These are phyloP conservation scores for Gynochthodes officinalis DNA, from an alignment of 257 asterid genomes.

Conservation along the genomic window DNA sequence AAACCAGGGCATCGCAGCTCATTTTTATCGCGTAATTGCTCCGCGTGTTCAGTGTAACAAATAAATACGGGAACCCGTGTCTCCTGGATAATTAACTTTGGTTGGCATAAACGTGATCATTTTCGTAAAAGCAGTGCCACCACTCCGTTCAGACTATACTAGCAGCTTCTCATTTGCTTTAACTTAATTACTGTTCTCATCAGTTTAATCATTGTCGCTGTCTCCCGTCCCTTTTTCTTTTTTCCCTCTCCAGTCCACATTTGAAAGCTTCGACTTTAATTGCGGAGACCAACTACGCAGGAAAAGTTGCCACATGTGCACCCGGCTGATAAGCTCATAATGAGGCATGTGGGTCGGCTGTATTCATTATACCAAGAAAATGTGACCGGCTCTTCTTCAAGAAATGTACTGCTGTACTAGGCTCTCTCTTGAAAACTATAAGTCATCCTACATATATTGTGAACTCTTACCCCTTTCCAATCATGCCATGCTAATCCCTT, in stretches of 20 bases:
- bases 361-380: background rate
- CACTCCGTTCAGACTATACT: too few relatives aligned
- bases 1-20: too few relatives aligned
- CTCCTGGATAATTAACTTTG: slow-evolving; percentile 10
- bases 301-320: slow-evolving; percentile 28
- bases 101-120: too few relatives aligned
- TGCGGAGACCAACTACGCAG: slow-evolving; percentile 15
- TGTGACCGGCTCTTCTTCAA: slow-evolving; percentile 23
- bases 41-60: slow-evolving; percentile 34
- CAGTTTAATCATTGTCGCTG: background rate
- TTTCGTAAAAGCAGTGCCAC: too few relatives aligned
- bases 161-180: too few relatives aligned
- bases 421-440: slow-evolving; percentile 21
- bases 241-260: slow-evolving; percentile 8
- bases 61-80: slow-evolving; percentile 31
- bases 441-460: background rate
- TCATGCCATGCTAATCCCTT: slow-evolving; percentile 26
- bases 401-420: slow-evolving; percentile 27
- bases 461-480: slow-evolving; percentile 10
- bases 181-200: background rate
- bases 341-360: slow-evolving; percentile 21
- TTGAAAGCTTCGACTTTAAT: slow-evolving; percentile 10
- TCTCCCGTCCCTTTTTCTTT: background rate
- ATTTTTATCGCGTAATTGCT: background rate
- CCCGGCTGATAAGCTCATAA: background rate